Base-by-base conservation (phyloP, 352 stramenopile species). In the Phytophthora hybrid region DNA sequence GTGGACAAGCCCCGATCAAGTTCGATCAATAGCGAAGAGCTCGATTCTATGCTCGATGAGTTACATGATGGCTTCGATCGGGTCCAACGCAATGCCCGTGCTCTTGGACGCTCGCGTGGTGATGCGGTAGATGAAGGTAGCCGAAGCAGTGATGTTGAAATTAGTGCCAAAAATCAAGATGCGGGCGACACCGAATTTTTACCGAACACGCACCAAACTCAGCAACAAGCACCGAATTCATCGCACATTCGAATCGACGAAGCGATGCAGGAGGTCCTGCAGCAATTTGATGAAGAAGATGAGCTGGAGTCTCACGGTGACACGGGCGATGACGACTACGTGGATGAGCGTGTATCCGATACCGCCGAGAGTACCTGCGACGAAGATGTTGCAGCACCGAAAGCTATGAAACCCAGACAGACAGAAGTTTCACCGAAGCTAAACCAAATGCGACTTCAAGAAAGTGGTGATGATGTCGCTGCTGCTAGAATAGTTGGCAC, bases 281-380 rank as follows among this genome's bases (percentile, higher is more conserved):
- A 53, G 5, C 59, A 59, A 5, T 39, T 66, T 11, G 46, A 59
- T 21, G 47, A 59, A 13, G 47, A 66, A 13, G n/a, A n/a, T n/a
- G n/a, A n/a, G n/a, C n/a, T n/a, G n/a, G n/a, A n/a, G n/a, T n/a
- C n/a, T n/a, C n/a, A n/a, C n/a, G 47, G 13, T 21, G 31, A 66
- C 21, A 41, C 10, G 1, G 59, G 51, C 13, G 59, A 66, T 49
- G 9, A 52, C 8, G 59, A 66, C 21, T 59, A 66, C 46, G 59
- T 23, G 13, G 46, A 39, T 16, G 13, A 34, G 11, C 0, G 5
- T 41, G 34, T 41, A 8, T 41, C 34, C 2, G 8, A 41, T 13
- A 41, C 34, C 34, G 34, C 34, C 8, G 34, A 13, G 34, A 41
- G 11, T 1, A 13, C 8, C 16, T 10, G 4, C 46, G 13, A 21